phyloP scores from a whole-genome alignment of 768 basidiomycete species.

The Rhodotorula graminis region DNA sequence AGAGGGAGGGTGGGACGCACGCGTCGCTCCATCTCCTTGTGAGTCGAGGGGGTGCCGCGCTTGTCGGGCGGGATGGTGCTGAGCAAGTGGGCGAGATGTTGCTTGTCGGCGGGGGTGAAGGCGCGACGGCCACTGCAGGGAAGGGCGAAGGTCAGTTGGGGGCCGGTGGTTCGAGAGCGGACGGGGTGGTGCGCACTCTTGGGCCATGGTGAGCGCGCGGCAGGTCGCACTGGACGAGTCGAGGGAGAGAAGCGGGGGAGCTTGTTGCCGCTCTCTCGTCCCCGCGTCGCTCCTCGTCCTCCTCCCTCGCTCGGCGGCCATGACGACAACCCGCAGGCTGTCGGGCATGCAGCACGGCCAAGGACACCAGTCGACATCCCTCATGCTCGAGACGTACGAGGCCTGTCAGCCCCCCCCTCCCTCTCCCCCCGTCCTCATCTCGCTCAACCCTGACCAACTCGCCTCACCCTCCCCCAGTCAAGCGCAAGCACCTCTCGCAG shows the following conservation, averaged over 20 bases:
- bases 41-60: not conserved
- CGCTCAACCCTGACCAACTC: not conserved
- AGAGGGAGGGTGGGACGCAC: not conserved
- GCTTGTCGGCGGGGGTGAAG: not conserved
- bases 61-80: not conserved
- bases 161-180: no score
- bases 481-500: constrained; percentile 42
- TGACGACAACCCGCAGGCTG: constrained; percentile 24
- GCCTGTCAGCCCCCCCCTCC: constrained; percentile 15
- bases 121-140: not conserved
- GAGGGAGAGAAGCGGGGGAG: not conserved
- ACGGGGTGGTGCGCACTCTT: not conserved
- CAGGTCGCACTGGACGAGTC: no score
- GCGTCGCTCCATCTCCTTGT: not conserved
- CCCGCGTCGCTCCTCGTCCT: not conserved
- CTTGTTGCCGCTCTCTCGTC: not conserved
- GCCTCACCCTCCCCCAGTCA: constrained; percentile 22
- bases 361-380: constrained; percentile 14
- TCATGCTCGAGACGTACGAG: constrained; percentile 39
- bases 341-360: constrained; percentile 5
- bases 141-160: not conserved
- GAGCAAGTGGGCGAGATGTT: not conserved
- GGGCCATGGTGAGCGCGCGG: not conserved
- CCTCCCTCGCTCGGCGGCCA: not conserved
- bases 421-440: not conserved